These are phyloP conservation scores for Cymodocea nodosa DNA, from an alignment of 116 monocot species.

Conservation along the genomic window DNA sequence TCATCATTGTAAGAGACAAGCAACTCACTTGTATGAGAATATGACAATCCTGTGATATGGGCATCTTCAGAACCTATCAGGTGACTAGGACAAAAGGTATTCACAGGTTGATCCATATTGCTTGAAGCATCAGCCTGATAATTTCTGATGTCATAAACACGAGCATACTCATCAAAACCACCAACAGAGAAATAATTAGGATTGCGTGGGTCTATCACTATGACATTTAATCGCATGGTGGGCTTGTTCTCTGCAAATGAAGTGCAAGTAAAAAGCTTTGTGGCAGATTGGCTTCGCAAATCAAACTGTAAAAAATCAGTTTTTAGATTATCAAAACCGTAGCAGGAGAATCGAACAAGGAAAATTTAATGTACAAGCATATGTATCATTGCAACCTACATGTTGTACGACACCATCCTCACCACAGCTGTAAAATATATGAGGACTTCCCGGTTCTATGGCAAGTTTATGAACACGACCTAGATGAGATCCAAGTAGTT, in stretches of 20 bases:
- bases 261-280: conserved; percentile 56
- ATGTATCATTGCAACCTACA: conserved; percentile 23
- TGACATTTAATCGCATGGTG: conserved; percentile 24
- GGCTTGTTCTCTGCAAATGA: conserved; percentile 30
- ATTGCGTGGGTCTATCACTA: conserved; percentile 52
- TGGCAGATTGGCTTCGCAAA: conserved; percentile 44
- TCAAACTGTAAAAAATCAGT: conserved; percentile 67
- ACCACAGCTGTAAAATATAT: conserved; percentile 19
- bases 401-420: conserved; percentile 40
- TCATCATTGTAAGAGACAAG: conserved; percentile 77
- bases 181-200: conserved; percentile 51
- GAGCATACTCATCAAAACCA: conserved; percentile 60
- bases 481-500: conserved; percentile 8
- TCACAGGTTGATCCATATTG: conserved; percentile 28
- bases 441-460: conserved; percentile 17
- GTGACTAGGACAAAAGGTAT: conserved; percentile 44
- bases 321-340: neutral
- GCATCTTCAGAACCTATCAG: conserved; percentile 31
- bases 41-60: conserved; percentile 60
- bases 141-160: conserved; percentile 58
- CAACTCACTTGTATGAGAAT: conserved; percentile 60
- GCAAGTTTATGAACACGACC: conserved; percentile 17
- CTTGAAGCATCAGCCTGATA: conserved; percentile 28
- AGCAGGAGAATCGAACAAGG: neutral
- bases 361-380: neutral